Evolutionary conservation across 228 moss, liverwort and hornwort species (phyloP).

Genomic region (Sphagnum fallax): DNA sequence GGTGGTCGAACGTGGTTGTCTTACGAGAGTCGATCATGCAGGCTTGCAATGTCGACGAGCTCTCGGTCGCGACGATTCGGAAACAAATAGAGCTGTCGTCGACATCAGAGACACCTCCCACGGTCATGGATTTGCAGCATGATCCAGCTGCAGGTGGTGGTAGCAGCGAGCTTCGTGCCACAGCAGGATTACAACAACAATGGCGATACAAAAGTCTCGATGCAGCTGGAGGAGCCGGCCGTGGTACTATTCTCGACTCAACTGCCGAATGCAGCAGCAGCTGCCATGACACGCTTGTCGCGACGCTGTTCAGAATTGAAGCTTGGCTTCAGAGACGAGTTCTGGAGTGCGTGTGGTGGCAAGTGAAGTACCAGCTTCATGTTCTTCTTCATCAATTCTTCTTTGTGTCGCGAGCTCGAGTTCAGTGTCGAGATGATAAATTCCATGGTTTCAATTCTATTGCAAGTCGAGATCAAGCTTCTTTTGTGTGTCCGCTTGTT

Average conservation of each 20-base stretch:
- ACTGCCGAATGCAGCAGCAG: constrained; percentile 17
- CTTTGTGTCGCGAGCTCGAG: background rate
- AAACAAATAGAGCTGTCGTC: constrained; percentile 4
- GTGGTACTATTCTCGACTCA: constrained; percentile 6
- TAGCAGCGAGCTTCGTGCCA: constrained; percentile 16
- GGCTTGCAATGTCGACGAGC: constrained; percentile 18
- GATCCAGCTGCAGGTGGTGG: background rate
- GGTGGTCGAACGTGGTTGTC: constrained; percentile 55
- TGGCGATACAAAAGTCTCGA: constrained; percentile 15
- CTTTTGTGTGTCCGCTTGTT: no score
- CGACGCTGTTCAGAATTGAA: constrained; percentile 42
- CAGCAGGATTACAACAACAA: constrained; percentile 15
- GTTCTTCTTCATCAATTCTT: background rate
- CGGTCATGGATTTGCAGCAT: constrained; percentile 15
- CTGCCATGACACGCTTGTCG: constrained; percentile 13
- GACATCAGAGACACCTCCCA: background rate
- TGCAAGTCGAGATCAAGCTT: no score
- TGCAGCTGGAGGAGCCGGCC: constrained; percentile 8
- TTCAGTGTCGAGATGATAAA: no score
- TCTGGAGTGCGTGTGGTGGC: constrained; percentile 54
- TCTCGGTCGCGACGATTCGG: constrained; percentile 13
- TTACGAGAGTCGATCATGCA: constrained; percentile 27
- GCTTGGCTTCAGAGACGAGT: constrained; percentile 42
- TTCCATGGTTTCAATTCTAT: no score
- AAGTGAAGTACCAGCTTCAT: constrained; percentile 11